Conservation (phyloP, 108 stramenopile genomes). For the Nannochloropsis gaditana region DNA sequence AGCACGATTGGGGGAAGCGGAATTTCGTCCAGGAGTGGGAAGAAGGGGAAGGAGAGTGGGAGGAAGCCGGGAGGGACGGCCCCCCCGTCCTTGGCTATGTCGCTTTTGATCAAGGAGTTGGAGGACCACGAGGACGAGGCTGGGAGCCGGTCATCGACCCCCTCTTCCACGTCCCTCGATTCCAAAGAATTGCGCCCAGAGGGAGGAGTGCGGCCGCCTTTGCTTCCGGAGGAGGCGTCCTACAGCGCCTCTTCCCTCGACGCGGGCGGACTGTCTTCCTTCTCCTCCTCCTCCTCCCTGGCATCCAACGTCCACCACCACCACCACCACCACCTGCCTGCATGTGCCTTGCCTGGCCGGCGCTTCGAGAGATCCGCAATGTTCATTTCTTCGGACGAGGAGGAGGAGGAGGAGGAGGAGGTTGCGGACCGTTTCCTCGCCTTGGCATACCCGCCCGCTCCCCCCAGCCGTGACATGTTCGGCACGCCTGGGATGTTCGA, state of each 20-base stretch:
- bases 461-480: too few species aligned
- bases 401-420: neutral
- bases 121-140: neutral
- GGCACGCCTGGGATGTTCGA: too few species aligned
- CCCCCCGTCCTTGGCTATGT: neutral
- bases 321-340: neutral
- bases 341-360: neutral
- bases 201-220: neutral
- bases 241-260: neutral
- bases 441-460: neutral
- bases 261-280: neutral
- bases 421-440: neutral
- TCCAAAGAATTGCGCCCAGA: neutral
- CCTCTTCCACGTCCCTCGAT: neutral
- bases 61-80: too few species aligned
- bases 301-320: neutral
- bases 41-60: neutral
- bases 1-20: neutral
- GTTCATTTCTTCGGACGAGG: neutral
- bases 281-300: neutral
- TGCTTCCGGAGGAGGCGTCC: neutral
- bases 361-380: neutral
- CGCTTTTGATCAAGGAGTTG: neutral
- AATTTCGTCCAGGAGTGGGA: neutral
- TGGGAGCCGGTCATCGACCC: neutral